Conservation (phyloP, 495 filamentous ascomycete genomes). For the Neurospora sublineolata region DNA sequence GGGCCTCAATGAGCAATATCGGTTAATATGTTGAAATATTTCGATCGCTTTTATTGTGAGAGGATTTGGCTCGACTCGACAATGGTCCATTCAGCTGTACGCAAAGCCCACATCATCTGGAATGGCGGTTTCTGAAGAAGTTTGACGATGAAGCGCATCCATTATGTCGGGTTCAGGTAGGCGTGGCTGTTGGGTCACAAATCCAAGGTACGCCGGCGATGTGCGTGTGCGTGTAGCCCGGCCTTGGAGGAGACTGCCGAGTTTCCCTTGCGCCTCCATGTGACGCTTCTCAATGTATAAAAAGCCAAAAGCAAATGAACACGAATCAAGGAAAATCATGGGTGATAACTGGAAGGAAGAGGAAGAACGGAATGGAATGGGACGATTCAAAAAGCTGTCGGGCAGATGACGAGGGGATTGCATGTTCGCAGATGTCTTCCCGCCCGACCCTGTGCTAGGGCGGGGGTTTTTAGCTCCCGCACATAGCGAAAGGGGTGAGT, state of each 20-base stretch:
- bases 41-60: not conserved
- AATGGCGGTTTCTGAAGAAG: not conserved
- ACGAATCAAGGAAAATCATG: not conserved
- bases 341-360: not conserved
- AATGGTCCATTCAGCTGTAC: not conserved
- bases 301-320: not conserved
- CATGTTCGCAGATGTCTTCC: not conserved
- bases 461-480: not conserved
- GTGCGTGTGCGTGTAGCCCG: not conserved
- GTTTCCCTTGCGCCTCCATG: not conserved
- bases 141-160: not conserved
- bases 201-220: not conserved
- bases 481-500: constrained; percentile 7
- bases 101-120: not conserved
- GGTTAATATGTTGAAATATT: not conserved
- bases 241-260: not conserved
- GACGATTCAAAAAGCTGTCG: not conserved
- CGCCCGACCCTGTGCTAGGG: not conserved
- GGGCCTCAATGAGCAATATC: not conserved
- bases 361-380: not conserved
- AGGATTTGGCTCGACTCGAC: not conserved
- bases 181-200: not conserved
- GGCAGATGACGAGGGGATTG: not conserved
- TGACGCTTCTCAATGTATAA: not conserved
- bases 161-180: not conserved